Conservation (phyloP, 257 asterid species). For the Przewalskia tangutica region DNA sequence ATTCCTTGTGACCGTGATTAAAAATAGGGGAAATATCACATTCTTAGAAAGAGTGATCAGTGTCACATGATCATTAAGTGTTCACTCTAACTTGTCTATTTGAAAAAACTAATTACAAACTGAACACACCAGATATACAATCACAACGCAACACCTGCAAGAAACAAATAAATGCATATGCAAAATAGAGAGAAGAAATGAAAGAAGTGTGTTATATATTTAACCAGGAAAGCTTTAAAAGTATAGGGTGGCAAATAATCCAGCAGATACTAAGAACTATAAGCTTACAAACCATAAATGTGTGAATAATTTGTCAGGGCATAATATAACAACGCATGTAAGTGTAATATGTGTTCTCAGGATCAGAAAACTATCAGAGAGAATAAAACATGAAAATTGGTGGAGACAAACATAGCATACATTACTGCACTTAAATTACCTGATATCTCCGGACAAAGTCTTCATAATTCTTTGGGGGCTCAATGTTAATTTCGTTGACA, state of each 20-base stretch:
- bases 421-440: constrained; percentile 34
- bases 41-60: background rate
- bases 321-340: background rate
- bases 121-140: background rate
- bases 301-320: background rate
- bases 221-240: background rate
- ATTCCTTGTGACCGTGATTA: background rate
- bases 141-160: background rate
- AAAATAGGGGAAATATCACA: background rate
- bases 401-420: background rate
- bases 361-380: background rate
- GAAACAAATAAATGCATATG: background rate
- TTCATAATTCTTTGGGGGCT: constrained; percentile 58
- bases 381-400: background rate
- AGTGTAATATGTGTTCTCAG: background rate
- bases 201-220: background rate
- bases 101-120: background rate
- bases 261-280: background rate
- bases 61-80: background rate
- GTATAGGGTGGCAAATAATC: background rate
- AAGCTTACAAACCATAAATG: background rate
- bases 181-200: background rate
- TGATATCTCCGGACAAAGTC: constrained; percentile 67
- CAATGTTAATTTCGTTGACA: constrained; percentile 46
- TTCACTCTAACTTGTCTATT: background rate